phyloP scores from a whole-genome alignment of 305 asterid genomes.

The Caryopteris hybrid region DNA sequence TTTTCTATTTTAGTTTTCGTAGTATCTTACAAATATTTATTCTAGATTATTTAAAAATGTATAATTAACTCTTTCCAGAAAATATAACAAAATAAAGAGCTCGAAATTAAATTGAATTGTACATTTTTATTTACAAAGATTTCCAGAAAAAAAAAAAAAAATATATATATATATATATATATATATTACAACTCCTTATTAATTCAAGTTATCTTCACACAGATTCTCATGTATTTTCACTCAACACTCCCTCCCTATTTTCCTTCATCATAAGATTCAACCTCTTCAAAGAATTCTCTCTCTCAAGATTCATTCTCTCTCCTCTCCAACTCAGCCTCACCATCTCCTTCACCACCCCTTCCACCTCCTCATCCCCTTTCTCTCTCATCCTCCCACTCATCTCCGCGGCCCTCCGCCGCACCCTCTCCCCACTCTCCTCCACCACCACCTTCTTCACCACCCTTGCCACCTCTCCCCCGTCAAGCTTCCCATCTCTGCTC shows the following conservation, averaged over 20 bases:
- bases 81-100: too few species aligned
- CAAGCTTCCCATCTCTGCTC: conserved; percentile 30
- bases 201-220: too few species aligned
- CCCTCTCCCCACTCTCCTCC: conserved; percentile 26
- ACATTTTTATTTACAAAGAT: too few species aligned
- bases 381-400: conserved; percentile 26
- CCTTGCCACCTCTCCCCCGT: conserved; percentile 37
- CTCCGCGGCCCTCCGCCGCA: conserved; percentile 31
- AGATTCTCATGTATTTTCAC: conserved; percentile 20
- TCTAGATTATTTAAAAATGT: too few species aligned
- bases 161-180: too few species aligned
- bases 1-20: too few species aligned
- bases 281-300: conserved; percentile 13
- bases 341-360: conserved; percentile 38
- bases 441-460: conserved; percentile 36
- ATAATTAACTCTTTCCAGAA: too few species aligned
- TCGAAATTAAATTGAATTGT: too few species aligned
- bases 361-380: conserved; percentile 36
- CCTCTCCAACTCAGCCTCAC: conserved; percentile 23
- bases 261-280: neutral
- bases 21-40: too few species aligned
- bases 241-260: conserved; percentile 2
- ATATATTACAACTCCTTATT: too few species aligned
- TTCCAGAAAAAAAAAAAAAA: too few species aligned
- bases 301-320: conserved; percentile 11